Conservation (phyloP, 306 rosid species). For the Lathyrus aphaca region DNA sequence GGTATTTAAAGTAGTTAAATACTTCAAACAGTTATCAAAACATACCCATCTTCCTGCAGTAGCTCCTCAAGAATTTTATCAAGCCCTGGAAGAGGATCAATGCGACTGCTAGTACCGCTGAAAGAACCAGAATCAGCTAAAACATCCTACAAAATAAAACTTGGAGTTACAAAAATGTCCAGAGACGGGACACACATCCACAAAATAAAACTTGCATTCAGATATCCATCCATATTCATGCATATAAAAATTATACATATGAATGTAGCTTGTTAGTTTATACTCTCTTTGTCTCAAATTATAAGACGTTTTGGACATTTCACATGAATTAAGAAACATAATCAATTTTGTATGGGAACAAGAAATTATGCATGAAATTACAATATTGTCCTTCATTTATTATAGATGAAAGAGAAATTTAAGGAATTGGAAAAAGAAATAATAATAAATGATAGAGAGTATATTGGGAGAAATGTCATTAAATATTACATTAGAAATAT, state of each 20-base stretch:
- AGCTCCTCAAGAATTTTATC: slow-evolving; percentile 79
- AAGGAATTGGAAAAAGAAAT: no score
- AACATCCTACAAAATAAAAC: slow-evolving; percentile 54
- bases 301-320: no score
- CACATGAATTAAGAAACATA: no score
- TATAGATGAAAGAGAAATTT: no score
- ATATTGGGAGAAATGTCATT: no score
- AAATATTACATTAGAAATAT: no score
- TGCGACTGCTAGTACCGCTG: slow-evolving; percentile 39
- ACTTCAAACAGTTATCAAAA: slow-evolving; percentile 22
- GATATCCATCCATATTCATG: neutral
- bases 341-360: no score
- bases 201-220: neutral
- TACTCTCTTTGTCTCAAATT: neutral
- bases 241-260: neutral
- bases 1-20: slow-evolving; percentile 10
- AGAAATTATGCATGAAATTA: no score
- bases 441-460: no score
- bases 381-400: no score
- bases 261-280: neutral
- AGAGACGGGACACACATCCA: neutral
- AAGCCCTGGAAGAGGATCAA: slow-evolving; percentile 95
- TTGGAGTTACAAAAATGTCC: neutral
- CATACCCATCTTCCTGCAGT: slow-evolving; percentile 81
- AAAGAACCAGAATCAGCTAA: slow-evolving; percentile 49